Evolutionary conservation across 2,329 filamentous ascomycete genomes (phyloP).

Genomic region (Ascosphaera acerosa): DNA sequence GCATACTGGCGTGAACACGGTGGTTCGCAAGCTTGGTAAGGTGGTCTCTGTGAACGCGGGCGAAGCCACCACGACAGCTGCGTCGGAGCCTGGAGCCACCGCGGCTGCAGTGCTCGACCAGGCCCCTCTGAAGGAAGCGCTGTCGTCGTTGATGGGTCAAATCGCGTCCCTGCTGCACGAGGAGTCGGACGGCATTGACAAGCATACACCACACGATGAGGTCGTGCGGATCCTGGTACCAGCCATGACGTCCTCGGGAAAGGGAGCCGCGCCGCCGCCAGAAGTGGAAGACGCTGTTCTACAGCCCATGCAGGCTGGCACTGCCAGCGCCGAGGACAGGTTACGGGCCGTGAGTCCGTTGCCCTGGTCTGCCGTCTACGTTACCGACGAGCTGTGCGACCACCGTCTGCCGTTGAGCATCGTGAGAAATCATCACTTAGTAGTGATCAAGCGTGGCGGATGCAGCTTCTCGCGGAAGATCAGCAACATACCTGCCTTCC

Average conservation of each 20-base stretch:
- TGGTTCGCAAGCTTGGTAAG: neutral
- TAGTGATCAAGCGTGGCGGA: slow-evolving; percentile 57
- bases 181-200: slow-evolving; percentile 5
- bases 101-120: no score
- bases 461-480: slow-evolving; percentile 73
- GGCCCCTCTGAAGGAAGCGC: slow-evolving; percentile 12
- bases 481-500: slow-evolving; percentile 55
- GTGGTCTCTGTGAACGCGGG: slow-evolving; percentile 2
- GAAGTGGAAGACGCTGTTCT: slow-evolving; percentile 31
- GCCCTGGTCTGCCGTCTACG: slow-evolving; percentile 44
- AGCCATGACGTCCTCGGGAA: slow-evolving; percentile 25
- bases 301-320: slow-evolving; percentile 11
- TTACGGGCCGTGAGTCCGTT: slow-evolving; percentile 24
- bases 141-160: slow-evolving; percentile 24
- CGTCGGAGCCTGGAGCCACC: no score
- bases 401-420: slow-evolving; percentile 27
- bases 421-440: slow-evolving; percentile 38
- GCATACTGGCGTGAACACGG: neutral
- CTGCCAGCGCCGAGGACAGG: slow-evolving; percentile 11
- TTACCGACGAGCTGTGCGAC: slow-evolving; percentile 42
- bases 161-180: slow-evolving; percentile 27
- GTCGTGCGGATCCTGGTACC: slow-evolving; percentile 19
- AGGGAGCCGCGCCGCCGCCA: slow-evolving; percentile 35
- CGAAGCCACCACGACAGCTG: slow-evolving; percentile 11
- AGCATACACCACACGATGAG: slow-evolving; percentile 7